Evolutionary conservation across 305 asterid species (phyloP), one percentile per base, ranked within the genome.

Genomic region (Ilex paraguariensis): DNA sequence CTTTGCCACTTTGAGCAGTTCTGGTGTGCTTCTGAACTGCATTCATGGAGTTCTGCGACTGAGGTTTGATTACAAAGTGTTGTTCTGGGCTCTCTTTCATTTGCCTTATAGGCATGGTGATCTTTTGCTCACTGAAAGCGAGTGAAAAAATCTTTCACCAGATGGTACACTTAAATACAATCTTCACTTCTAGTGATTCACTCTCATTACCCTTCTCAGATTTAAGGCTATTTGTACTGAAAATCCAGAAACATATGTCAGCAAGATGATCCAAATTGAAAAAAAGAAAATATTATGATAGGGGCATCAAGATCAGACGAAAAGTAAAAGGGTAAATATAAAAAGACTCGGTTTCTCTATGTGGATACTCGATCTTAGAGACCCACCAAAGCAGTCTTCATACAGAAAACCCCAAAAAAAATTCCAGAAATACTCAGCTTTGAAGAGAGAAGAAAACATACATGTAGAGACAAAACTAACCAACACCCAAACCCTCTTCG

Each of bases 91-190:
- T 77, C 71, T 86, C 96, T 69, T 77, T 93, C 90, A 86, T 81
- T 64, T 84, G 91, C 91, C 95, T 86, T 58, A 83, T 62, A 65
- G 99, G 95, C 97, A 92, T 92, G 87, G 61, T 68, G 78, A 42
- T 65, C 59, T 49, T 45, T 32, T 66, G 59, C 13, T 5, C n/a
- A 14, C n/a, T 15, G 28, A 21, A 21, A 8, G 56, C 64, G 63
- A 64, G 70, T 54, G 58, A 66, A 65, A 61, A 57, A 36, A 61
- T 66, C 59, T 60, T 67, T 52, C 67, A 66, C 70, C 59, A 52
- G 64, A 73, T 68, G 51, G 17, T 11, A 54, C 63, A 32, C 51
- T 52, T 42, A 67, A 62, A 46, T 59, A 71, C 65, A 57, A 70
- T 72, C 65, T 62, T 64, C 58, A 40, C 63, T 61, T 64, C 58